Percentiles rank a stretch among this genome's conserved stretches.
These are phyloP conservation scores for Fusarium chuoi DNA, from an alignment of 2,329 filamentous ascomycete genomes.

Conservation along the genomic window DNA sequence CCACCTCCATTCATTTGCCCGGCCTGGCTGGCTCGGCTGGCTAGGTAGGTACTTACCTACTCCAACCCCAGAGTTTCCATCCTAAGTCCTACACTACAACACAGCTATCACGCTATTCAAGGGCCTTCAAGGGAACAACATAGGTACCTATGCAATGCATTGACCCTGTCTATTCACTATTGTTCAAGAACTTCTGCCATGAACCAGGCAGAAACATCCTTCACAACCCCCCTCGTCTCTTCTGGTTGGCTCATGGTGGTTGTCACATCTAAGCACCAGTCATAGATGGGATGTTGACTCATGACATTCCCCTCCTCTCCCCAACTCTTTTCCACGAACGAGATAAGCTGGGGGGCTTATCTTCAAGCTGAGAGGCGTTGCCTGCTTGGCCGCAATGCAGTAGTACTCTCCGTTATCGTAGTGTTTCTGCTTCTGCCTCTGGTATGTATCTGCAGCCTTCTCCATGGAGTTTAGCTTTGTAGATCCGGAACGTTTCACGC, in stretches of 20 bases:
- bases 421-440: constrained; percentile 4
- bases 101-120: constrained; percentile 10
- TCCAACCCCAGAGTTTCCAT: constrained; percentile 25
- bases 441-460: constrained; percentile 13
- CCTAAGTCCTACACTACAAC: neutral
- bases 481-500: constrained; percentile 25
- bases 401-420: neutral
- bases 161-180: neutral
- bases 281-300: constrained; percentile 30
- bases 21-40: neutral
- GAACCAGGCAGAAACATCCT: constrained; percentile 3
- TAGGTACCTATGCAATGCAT: neutral
- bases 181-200: neutral
- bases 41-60: neutral
- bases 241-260: constrained; percentile 24
- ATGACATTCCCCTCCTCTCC: constrained; percentile 21
- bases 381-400: constrained; percentile 13
- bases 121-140: neutral
- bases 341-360: constrained; percentile 14
- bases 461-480: constrained; percentile 27
- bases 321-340: constrained; percentile 5
- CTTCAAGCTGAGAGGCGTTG: constrained; percentile 25
- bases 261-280: constrained; percentile 23
- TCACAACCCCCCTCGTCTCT: neutral
- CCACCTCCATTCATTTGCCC: neutral